These are phyloP conservation scores for Angophora floribunda DNA, from an alignment of 345 rosid species.

Conservation along the genomic window DNA sequence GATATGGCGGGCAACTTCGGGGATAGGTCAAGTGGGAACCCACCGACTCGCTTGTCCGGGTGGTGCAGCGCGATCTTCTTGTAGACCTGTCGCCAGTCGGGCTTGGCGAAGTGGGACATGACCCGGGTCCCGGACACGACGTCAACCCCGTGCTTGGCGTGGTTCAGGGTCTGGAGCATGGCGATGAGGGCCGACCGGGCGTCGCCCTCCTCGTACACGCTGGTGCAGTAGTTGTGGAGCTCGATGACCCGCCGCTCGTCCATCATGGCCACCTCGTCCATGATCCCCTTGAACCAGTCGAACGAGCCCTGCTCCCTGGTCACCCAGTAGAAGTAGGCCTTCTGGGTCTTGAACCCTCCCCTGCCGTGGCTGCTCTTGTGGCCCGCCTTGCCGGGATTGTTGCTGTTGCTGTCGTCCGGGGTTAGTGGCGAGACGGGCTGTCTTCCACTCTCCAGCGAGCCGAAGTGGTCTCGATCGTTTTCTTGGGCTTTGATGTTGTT, in stretches of 20 bases:
- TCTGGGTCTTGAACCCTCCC: slow-evolving; percentile 41
- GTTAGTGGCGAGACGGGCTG: background rate
- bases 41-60: slow-evolving; percentile 53
- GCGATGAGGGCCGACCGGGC: slow-evolving; percentile 83
- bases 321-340: slow-evolving; percentile 93
- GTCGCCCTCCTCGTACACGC: slow-evolving; percentile 93
- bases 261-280: slow-evolving; percentile 84
- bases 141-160: slow-evolving; percentile 83
- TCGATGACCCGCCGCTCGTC: slow-evolving; percentile 64
- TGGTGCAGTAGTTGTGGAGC: slow-evolving; percentile 82
- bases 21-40: slow-evolving; percentile 6
- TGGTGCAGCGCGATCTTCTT: slow-evolving; percentile 61
- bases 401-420: background rate
- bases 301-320: slow-evolving; percentile 91
- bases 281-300: slow-evolving; percentile 92
- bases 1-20: background rate
- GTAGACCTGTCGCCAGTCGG: slow-evolving; percentile 86
- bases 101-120: slow-evolving; percentile 81
- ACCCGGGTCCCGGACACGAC: slow-evolving; percentile 85
- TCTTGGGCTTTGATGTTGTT: slow-evolving; percentile 45
- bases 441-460: slow-evolving; percentile 4
- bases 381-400: background rate
- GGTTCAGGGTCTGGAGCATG: slow-evolving; percentile 80
- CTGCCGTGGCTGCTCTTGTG: background rate
- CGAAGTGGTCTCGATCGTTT: background rate